These are phyloP conservation scores for Petunia hybrid DNA, from an alignment of 305 asterid genomes.

Conservation along the genomic window DNA sequence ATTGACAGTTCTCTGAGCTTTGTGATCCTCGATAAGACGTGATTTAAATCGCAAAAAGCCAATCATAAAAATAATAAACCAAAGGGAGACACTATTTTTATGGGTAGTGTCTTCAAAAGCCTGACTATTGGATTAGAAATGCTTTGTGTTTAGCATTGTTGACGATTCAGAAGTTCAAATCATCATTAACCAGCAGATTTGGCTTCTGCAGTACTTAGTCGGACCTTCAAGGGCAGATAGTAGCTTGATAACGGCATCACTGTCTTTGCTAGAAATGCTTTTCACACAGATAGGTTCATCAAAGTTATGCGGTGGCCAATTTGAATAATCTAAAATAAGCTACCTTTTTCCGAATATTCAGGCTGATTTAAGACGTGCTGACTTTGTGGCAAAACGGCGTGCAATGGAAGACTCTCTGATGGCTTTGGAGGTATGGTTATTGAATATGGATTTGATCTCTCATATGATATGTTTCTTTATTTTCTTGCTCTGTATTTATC, in stretches of 20 bases:
- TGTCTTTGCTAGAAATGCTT: not conserved
- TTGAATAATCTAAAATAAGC: conserved; percentile 21
- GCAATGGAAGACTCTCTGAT: conserved; percentile 89
- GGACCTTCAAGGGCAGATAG: not conserved
- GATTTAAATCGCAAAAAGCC: not conserved
- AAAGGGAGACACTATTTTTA: not conserved
- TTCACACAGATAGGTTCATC: not conserved
- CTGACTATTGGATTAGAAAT: not conserved
- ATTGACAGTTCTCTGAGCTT: not conserved
- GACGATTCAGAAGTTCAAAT: not conserved
- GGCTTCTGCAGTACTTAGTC: not conserved
- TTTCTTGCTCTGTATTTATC: conserved; percentile 19
- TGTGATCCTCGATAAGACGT: not conserved
- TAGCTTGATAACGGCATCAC: not conserved
- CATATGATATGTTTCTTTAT: not conserved
- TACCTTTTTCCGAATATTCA: conserved; percentile 42
- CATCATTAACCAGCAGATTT: not conserved
- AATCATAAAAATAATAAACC: not conserved
- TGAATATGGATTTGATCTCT: not conserved
- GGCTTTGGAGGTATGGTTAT: conserved; percentile 79
- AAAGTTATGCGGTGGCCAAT: not conserved
- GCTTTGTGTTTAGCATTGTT: not conserved
- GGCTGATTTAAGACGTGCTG: conserved; percentile 94
- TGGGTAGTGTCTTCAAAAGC: not conserved
- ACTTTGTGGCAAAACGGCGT: conserved; percentile 83